Conservation (phyloP, 2,329 filamentous ascomycete genomes). For the Diatrype stigma region DNA sequence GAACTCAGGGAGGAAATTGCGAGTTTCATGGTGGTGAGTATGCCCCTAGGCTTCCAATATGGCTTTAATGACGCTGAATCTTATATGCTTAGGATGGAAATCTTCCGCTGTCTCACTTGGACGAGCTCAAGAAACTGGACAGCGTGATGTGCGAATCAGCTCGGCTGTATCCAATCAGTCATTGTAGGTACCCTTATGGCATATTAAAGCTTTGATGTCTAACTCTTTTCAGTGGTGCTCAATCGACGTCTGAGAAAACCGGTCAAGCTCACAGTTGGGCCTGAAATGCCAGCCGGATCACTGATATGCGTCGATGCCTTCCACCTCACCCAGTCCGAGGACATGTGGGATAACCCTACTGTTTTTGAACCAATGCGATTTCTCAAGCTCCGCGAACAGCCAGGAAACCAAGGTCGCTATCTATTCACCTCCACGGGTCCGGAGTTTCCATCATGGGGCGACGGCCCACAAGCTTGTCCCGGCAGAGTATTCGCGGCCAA, state of each 20-base stretch:
- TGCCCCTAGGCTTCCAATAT: neutral
- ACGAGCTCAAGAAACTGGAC: conserved; percentile 19
- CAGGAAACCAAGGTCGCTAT: conserved; percentile 13
- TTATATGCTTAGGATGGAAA: conserved; percentile 6
- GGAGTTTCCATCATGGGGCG: conserved; percentile 19
- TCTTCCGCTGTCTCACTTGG: conserved; percentile 13
- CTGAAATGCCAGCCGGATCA: conserved; percentile 16
- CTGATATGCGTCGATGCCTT: conserved; percentile 18
- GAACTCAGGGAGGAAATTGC: conserved; percentile 8
- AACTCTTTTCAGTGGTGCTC: conserved; percentile 9
- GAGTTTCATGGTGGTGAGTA: neutral
- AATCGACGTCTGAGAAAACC: conserved; percentile 12
- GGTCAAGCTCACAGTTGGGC: conserved; percentile 16
- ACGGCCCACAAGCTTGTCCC: conserved; percentile 22
- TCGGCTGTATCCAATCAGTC: conserved; percentile 9
- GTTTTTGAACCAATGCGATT: conserved; percentile 17
- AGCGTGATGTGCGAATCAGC: conserved; percentile 20
- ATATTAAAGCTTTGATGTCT: neutral
- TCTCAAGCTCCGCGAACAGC: conserved; percentile 10
- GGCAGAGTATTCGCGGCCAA: conserved; percentile 19
- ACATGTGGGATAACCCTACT: conserved; percentile 14
- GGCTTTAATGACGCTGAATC: neutral
- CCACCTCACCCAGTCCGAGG: conserved; percentile 12
- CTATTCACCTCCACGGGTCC: conserved; percentile 16
- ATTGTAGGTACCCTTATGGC: conserved; percentile 2